phyloP scores from a whole-genome alignment of 78 protist genomes.

The Dictyostelium discoideum region DNA sequence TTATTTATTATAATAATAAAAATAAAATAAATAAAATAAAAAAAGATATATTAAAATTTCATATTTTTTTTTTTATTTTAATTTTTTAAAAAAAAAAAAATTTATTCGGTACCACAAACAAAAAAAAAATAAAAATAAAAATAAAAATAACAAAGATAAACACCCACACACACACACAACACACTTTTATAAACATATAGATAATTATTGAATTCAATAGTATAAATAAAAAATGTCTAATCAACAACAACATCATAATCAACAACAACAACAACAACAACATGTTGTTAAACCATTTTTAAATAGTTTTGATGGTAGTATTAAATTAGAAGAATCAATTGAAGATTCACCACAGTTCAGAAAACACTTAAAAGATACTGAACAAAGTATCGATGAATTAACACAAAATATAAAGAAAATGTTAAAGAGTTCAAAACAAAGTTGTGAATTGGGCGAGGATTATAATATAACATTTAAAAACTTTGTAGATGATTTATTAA shows the following conservation, averaged over 20 bases:
- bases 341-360: conserved; percentile 76
- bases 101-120: neutral
- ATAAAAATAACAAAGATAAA: no score
- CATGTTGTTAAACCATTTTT: conserved; percentile 22
- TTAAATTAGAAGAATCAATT: conserved; percentile 30
- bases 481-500: conserved; percentile 58
- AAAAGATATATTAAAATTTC: no score
- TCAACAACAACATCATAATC: neutral
- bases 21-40: no score
- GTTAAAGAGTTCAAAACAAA: conserved; percentile 38
- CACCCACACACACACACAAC: neutral
- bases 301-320: conserved; percentile 55
- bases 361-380: conserved; percentile 70
- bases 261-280: conserved; percentile 18
- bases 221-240: neutral
- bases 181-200: no score
- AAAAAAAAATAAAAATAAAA: no score
- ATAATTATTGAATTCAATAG: no score
- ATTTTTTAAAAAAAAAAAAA: no score
- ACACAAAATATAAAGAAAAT: conserved; percentile 35
- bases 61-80: no score
- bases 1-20: no score
- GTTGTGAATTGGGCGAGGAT: conserved; percentile 66
- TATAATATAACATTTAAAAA: conserved; percentile 45
- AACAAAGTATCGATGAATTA: conserved; percentile 50